A percentile compares a stretch with the other conserved stretches of the same genome.
These are phyloP conservation scores for Triglochin maritima DNA, from an alignment of 106 monocot genomes.

Conservation along the genomic window DNA sequence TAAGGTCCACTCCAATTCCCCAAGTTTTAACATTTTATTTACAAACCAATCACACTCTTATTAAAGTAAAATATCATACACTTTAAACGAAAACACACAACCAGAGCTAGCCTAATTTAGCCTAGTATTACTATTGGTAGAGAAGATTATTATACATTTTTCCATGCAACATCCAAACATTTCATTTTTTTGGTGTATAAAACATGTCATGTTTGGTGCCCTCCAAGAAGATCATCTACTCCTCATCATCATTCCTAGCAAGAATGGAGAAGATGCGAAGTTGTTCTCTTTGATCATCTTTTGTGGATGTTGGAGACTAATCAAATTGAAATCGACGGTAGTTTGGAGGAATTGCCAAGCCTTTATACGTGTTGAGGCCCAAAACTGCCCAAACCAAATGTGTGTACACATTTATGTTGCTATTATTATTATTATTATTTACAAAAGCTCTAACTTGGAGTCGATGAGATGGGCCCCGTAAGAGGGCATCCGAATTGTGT, in stretches of 20 bases:
- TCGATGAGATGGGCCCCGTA: too few relatives aligned
- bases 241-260: neutral
- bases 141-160: too few relatives aligned
- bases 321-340: conserved; percentile 10
- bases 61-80: too few relatives aligned
- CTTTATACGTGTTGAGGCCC: conserved; percentile 44
- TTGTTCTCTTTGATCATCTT: conserved; percentile 84
- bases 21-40: too few relatives aligned
- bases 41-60: too few relatives aligned
- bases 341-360: conserved; percentile 44
- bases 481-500: neutral
- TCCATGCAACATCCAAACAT: neutral
- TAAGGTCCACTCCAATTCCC: too few relatives aligned
- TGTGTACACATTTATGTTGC: too few relatives aligned
- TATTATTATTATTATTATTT: too few relatives aligned
- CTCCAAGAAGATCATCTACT: neutral
- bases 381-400: neutral
- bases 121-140: too few relatives aligned
- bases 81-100: too few relatives aligned
- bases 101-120: too few relatives aligned
- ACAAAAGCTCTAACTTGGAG: neutral
- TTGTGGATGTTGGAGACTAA: conserved; percentile 87
- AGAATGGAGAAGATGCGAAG: conserved; percentile 73
- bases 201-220: neutral
- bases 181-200: neutral